Base-by-base conservation (phyloP, 2,329 filamentous ascomycete genomes). In the Paecilomyces dactylethromorphus region DNA sequence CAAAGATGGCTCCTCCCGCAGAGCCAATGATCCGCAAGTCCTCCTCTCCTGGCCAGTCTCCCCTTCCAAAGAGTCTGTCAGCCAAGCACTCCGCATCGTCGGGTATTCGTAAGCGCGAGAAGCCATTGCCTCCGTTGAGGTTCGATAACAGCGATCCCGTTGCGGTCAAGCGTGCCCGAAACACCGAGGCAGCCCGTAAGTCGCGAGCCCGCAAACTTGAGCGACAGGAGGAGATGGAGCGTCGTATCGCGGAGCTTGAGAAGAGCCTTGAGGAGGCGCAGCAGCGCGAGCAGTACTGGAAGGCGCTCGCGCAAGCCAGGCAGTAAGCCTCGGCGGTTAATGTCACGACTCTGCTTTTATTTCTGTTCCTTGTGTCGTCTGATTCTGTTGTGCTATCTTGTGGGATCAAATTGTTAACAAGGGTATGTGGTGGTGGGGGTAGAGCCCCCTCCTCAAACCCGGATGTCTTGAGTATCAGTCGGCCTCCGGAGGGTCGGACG, bases 121-220 rank as follows among this genome's bases (percentile, higher is more conserved):
- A 92, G 82, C 87, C 89, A 62, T 80, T 96, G 58, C 87, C 89
- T 62, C 87, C 88, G 6, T 92, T 96, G 71, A 79, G 88, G 61
- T 84, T 92, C 39, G 90, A 97, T 66, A 84, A 87, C 0, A 78
- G 67, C 50, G 92, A 97, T 69, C 84, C 83, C 10, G 74, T 89
- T n/a, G 91, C 91, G 21, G 84, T 92, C 82, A 97, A 97, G 86
- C 90, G 93, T 73, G 92, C 92, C 55, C 89, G 92, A 65, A 97
- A 97, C 75, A 96, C 92, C 8, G 84, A 95, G 73, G 93, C 93
- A 18, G 93, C 93, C 68, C 91, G 93, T 65, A 96, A 96, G 79
- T 96, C 92, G 60, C 88, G 93, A 56, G 88, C 91, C 69, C 88
- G 91, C 65, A 96, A 96, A 80, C 86, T 90, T 59, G 82, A 88